Conservation (phyloP, 257 asterid genomes). For the Ballota nigra region DNA sequence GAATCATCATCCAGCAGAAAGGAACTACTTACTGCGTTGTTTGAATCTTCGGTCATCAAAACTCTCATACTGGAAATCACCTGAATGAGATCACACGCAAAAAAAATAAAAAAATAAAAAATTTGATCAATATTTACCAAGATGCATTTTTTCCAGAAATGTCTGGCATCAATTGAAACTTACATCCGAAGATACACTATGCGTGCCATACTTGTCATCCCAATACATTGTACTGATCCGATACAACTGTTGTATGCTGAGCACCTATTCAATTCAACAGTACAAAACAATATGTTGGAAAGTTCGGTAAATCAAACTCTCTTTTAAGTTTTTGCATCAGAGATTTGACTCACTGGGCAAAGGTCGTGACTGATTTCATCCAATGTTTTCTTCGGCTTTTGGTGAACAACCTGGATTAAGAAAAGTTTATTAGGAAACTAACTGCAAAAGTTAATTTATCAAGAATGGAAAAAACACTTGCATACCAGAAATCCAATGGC, state of each 20-base stretch:
- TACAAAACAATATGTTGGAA: conserved; percentile 21
- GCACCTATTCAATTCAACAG: conserved; percentile 51
- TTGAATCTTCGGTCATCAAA: conserved; percentile 94
- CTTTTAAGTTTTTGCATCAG: conserved; percentile 3
- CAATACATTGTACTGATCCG: conserved; percentile 98
- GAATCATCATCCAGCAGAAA: conserved; percentile 97
- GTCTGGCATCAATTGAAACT: conserved; percentile 49
- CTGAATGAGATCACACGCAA: conserved; percentile 36
- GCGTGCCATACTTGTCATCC: conserved; percentile 99
- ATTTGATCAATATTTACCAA: conserved; percentile 4
- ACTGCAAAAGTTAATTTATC: not conserved
- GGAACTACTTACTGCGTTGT: conserved; percentile 90
- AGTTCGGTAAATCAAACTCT: not conserved
- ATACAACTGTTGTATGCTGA: conserved; percentile 92
- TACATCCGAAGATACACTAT: conserved; percentile 89
- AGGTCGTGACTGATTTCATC: conserved; percentile 84
- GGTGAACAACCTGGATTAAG: conserved; percentile 74
- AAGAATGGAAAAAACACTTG: conserved; percentile 6
- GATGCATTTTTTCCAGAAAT: conserved; percentile 28
- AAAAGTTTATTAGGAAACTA: not conserved
- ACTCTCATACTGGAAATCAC: conserved; percentile 92
- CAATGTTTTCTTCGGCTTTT: conserved; percentile 89
- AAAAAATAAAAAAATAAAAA: not conserved
- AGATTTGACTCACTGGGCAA: conserved; percentile 68
- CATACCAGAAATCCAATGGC: conserved; percentile 94